A percentile compares a stretch with the other conserved stretches of the same genome.
Evolutionary conservation across 768 basidiomycete genomes (phyloP).

Genomic region (Leccinum barrowsii): DNA sequence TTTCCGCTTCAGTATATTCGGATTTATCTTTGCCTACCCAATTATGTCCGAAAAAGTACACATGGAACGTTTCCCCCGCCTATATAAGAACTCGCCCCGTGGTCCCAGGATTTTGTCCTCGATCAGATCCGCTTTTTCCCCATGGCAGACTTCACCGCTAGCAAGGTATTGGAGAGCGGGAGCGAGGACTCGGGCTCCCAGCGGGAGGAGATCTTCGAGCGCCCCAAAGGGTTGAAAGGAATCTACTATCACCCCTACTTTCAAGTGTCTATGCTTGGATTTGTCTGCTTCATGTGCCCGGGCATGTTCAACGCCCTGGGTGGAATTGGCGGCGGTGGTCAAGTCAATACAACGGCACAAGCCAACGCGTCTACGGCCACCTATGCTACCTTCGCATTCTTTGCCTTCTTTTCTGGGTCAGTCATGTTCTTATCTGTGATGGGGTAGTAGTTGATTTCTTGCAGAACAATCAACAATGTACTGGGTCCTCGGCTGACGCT

Average conservation of each 20-base stretch:
- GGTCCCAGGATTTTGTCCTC: neutral
- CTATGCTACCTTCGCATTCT: conserved; percentile 60
- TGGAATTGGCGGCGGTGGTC: conserved; percentile 78
- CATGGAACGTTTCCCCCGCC: neutral
- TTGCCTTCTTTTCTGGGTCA: conserved; percentile 72
- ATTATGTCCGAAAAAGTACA: conserved; percentile 12
- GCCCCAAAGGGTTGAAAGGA: conserved; percentile 50
- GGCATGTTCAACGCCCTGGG: conserved; percentile 80
- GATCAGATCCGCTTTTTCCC: neutral
- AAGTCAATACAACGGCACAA: conserved; percentile 59
- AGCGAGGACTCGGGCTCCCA: conserved; percentile 30
- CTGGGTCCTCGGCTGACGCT: conserved; percentile 76
- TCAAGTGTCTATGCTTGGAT: conserved; percentile 55
- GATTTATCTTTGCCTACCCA: neutral
- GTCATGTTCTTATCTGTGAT: conserved; percentile 9
- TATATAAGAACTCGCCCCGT: conserved; percentile 14
- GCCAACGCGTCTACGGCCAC: conserved; percentile 69
- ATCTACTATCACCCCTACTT: conserved; percentile 53
- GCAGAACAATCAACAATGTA: conserved; percentile 74
- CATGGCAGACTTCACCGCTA: conserved; percentile 15
- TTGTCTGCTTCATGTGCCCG: conserved; percentile 57
- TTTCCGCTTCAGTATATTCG: neutral
- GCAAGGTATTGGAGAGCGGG: conserved; percentile 23
- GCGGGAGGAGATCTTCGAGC: conserved; percentile 36
- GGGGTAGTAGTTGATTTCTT: neutral